Evolutionary conservation across 2,329 filamentous ascomycete genomes (phyloP).

Genomic region (Venturiaceae sp.): DNA sequence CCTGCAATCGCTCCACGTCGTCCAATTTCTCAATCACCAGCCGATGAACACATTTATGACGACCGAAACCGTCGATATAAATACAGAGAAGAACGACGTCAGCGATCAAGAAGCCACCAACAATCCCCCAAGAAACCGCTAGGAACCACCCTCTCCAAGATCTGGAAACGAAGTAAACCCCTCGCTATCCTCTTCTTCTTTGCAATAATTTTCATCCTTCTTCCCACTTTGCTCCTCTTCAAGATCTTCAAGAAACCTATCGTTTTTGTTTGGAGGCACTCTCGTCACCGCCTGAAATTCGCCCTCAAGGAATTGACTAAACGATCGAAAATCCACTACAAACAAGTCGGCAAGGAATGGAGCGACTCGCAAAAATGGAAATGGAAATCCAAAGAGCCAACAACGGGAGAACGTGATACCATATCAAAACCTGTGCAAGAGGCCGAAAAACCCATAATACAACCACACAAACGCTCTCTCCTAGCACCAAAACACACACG

Average conservation of each 20-base stretch:
- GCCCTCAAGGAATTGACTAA: not conserved
- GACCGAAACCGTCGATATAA: not conserved
- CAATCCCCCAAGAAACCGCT: not conserved
- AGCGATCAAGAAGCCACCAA: not conserved
- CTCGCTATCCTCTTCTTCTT: not conserved
- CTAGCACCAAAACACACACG: not conserved
- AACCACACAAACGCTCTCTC: not conserved
- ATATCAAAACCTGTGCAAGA: not conserved
- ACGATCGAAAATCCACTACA: not conserved
- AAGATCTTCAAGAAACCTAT: not conserved
- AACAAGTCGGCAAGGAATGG: not conserved
- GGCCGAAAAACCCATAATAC: not conserved
- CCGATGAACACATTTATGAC: not conserved
- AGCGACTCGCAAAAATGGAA: not conserved
- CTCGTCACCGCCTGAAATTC: too few relatives aligned
- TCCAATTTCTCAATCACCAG: not conserved
- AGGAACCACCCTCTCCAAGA: not conserved
- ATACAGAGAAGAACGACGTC: not conserved
- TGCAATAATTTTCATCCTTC: not conserved
- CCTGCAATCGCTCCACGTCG: not conserved
- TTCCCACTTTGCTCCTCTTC: not conserved
- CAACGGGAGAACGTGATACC: not conserved
- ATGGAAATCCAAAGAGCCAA: not conserved
- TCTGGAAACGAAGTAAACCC: not conserved
- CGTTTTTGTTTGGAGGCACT: not conserved